phyloP scores from a whole-genome alignment of 495 filamentous ascomycete genomes.

The Lasiosphaeria hispida region DNA sequence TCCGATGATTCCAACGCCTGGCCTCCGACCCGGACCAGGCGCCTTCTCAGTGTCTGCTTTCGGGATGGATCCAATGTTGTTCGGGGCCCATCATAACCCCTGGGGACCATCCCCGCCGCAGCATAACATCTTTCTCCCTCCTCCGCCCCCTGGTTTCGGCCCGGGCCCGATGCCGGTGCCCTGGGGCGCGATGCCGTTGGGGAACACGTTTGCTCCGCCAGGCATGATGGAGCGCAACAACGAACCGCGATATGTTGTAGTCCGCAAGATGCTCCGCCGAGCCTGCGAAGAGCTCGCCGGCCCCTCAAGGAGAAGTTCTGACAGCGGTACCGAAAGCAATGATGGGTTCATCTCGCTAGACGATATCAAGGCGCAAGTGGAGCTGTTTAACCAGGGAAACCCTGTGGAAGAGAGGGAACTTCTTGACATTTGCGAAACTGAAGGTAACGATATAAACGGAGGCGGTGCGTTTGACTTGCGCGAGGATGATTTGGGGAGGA shows the following conservation, averaged over 20 bases:
- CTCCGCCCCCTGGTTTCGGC: slow-evolving; percentile 26
- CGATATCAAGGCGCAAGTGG: slow-evolving; percentile 63
- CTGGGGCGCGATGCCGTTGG: slow-evolving; percentile 28
- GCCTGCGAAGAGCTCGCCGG: slow-evolving; percentile 48
- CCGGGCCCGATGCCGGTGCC: slow-evolving; percentile 16
- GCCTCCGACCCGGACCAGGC: slow-evolving; percentile 23
- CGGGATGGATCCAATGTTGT: slow-evolving; percentile 27
- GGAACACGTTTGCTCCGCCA: slow-evolving; percentile 31
- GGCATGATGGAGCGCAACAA: slow-evolving; percentile 27
- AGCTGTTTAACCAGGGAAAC: slow-evolving; percentile 58
- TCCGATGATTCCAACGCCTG: slow-evolving; percentile 21
- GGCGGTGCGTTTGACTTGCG: slow-evolving; percentile 76
- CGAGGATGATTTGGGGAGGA: slow-evolving; percentile 40
- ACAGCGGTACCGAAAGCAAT: slow-evolving; percentile 25
- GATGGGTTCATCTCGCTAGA: slow-evolving; percentile 67
- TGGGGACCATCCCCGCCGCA: slow-evolving; percentile 26
- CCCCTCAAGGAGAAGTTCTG: slow-evolving; percentile 29
- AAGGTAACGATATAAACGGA: slow-evolving; percentile 82
- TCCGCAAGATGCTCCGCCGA: slow-evolving; percentile 51
- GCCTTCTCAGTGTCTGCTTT: slow-evolving; percentile 25
- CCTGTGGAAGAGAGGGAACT: slow-evolving; percentile 68
- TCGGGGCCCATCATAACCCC: slow-evolving; percentile 21
- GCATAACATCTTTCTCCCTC: slow-evolving; percentile 18
- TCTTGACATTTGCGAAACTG: slow-evolving; percentile 86
- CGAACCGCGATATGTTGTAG: slow-evolving; percentile 39